Conservation (phyloP, 106 monocot species). For the Allium fistulosum region DNA sequence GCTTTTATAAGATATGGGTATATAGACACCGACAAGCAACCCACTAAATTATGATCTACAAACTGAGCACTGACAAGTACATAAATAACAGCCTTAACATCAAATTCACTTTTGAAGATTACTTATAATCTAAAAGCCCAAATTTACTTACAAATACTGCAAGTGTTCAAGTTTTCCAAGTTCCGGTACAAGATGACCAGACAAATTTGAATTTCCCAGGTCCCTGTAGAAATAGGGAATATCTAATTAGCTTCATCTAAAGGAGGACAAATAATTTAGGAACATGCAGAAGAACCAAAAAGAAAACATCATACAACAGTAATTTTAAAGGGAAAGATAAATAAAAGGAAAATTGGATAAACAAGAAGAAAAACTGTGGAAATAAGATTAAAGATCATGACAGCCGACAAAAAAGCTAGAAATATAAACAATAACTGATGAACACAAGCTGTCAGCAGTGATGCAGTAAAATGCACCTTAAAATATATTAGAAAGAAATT, state of each 20-base stretch:
- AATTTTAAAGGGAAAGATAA: not conserved
- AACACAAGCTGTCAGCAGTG: too few relatives aligned
- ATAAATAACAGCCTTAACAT: not conserved
- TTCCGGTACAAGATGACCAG: constrained; percentile 72
- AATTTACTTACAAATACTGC: constrained; percentile 68
- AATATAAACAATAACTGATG: too few relatives aligned
- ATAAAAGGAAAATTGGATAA: not conserved
- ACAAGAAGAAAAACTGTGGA: not conserved
- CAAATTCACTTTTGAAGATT: too few relatives aligned
- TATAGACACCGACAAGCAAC: not conserved
- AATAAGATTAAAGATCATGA: too few relatives aligned
- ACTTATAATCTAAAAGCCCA: not conserved
- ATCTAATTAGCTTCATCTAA: not conserved
- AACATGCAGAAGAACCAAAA: not conserved
- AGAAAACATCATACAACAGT: not conserved
- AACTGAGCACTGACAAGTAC: not conserved
- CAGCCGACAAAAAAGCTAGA: too few relatives aligned
- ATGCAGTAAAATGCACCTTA: too few relatives aligned
- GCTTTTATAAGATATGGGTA: not conserved
- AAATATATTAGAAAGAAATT: too few relatives aligned
- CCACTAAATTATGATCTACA: not conserved
- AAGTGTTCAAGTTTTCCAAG: constrained; percentile 80
- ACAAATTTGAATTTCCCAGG: constrained; percentile 76
- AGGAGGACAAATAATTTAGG: not conserved
- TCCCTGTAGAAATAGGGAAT: constrained; percentile 38